Conservation (phyloP, 495 filamentous ascomycete species). For the Aspergillus mulundensis region DNA sequence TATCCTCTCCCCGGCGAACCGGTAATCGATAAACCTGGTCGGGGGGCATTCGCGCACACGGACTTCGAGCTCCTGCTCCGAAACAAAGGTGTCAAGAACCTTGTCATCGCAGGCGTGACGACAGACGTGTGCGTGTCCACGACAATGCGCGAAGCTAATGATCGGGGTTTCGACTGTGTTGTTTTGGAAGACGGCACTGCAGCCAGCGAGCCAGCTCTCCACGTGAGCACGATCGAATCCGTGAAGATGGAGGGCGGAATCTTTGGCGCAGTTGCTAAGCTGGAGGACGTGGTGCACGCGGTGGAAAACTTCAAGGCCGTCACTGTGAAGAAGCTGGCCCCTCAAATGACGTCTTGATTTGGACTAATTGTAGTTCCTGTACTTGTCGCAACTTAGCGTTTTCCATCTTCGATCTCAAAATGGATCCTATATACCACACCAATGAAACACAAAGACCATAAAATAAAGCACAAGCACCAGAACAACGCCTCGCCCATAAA, state of each 20-base stretch:
- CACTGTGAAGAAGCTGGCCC: slow-evolving; percentile 44
- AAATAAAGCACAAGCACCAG: not conserved
- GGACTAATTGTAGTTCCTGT: not conserved
- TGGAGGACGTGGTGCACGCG: slow-evolving; percentile 47
- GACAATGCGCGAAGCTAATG: slow-evolving; percentile 67
- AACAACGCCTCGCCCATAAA: not conserved
- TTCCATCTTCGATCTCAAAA: not conserved
- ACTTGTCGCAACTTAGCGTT: slow-evolving; percentile 8
- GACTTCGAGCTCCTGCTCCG: slow-evolving; percentile 58
- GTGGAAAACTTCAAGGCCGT: slow-evolving; percentile 43
- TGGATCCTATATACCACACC: not conserved
- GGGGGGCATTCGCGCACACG: slow-evolving; percentile 63
- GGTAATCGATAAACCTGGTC: slow-evolving; percentile 65
- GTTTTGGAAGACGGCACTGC: slow-evolving; percentile 51
- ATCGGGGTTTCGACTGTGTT: slow-evolving; percentile 70
- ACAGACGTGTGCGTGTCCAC: slow-evolving; percentile 69
- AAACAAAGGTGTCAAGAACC: slow-evolving; percentile 61
- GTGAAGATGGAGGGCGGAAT: slow-evolving; percentile 58
- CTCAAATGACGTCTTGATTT: slow-evolving; percentile 32
- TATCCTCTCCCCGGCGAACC: slow-evolving; percentile 52
- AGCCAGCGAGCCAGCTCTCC: slow-evolving; percentile 46
- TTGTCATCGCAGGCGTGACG: slow-evolving; percentile 63
- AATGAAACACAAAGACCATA: not conserved
- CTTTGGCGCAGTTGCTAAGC: slow-evolving; percentile 48
- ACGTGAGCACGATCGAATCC: slow-evolving; percentile 46